These are phyloP conservation scores for Boletus subparvulus DNA, from an alignment of 768 basidiomycete species.

Conservation along the genomic window DNA sequence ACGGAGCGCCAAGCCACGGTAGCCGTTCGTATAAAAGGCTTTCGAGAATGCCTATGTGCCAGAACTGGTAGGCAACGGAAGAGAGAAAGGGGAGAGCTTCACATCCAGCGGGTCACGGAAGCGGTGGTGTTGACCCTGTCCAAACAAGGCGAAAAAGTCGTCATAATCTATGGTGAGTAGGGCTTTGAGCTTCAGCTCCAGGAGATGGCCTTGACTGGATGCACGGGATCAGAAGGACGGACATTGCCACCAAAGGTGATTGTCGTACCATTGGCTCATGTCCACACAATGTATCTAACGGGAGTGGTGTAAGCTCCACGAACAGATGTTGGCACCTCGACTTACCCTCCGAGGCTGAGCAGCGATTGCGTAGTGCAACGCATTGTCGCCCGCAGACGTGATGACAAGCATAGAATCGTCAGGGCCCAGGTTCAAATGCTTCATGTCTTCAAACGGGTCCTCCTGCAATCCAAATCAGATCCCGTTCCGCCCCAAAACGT, in stretches of 20 bases:
- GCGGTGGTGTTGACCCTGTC: conserved; percentile 54
- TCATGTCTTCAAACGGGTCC: conserved; percentile 74
- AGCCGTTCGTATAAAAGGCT: conserved; percentile 68
- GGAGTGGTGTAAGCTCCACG: not conserved
- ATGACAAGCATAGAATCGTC: conserved; percentile 75
- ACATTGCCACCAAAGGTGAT: not conserved
- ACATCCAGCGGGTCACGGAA: conserved; percentile 63
- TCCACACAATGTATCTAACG: conserved; percentile 66
- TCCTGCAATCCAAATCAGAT: conserved; percentile 41
- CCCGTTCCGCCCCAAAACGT: not conserved
- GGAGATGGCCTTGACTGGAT: conserved; percentile 65
- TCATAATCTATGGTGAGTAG: conserved; percentile 54
- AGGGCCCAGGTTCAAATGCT: conserved; percentile 52
- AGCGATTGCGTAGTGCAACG: conserved; percentile 74
- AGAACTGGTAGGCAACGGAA: conserved; percentile 73
- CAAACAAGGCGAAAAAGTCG: conserved; percentile 69
- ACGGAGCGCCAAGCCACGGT: conserved; percentile 66
- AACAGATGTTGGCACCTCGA: not conserved
- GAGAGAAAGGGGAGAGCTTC: conserved; percentile 66
- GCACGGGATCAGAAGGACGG: not conserved
- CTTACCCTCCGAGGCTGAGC: conserved; percentile 54
- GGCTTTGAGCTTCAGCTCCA: conserved; percentile 76
- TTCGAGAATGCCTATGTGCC: conserved; percentile 54
- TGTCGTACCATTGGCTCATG: conserved; percentile 60
- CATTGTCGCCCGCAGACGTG: conserved; percentile 79